Evolutionary conservation across 495 filamentous ascomycete species (phyloP), one percentile per base, ranked within the genome.

Genomic region (Neurospora sp.): DNA sequence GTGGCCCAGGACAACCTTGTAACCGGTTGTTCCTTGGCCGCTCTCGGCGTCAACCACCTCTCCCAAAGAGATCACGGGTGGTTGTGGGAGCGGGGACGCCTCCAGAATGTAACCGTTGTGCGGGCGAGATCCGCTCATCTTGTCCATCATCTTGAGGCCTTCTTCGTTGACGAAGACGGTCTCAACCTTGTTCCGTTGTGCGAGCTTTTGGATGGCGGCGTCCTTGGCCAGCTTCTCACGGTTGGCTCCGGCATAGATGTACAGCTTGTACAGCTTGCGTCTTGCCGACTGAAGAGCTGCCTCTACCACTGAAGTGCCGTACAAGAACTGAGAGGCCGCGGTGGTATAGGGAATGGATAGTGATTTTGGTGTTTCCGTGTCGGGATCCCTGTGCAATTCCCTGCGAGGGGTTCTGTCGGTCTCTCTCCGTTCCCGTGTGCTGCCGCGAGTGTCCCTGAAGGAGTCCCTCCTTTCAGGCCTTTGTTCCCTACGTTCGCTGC

Each of bases 21-120:
- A 93, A 5, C 79, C 80, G 18, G 78, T 72, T 4, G 27, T 37
- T 37, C 54, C 54, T 54, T 80, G 78, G 62, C 78, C 76, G 5
- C 83, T 77, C 8, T 82, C 78, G 12, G 81, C 76, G 27, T 84
- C 79, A 0, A 80, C 73, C 16, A 90, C 82, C 4, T 79, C 72
- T 39, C 84, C 85, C 20, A 98, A 83, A 27, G 85, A 79, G 37
- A 84, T 85, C 27, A 97, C 84, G 3, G 95, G 95, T 1, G 89
- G 83, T 75, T 90, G 88, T 0, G 93, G 93, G 37, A 98, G 82
- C 10, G 91, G 92, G 0, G 94, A 97, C 31, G 91, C 90, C 82
- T 99, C 96, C 37, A 99, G 87, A 46, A 98, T 84, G 78, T 91
- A 94, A 72, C 95, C 92, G 80, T 98, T 99, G 79, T 99, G 96